phyloP scores from a whole-genome alignment of 2,329 filamentous ascomycete genomes.

The Neurospora crassa region DNA sequence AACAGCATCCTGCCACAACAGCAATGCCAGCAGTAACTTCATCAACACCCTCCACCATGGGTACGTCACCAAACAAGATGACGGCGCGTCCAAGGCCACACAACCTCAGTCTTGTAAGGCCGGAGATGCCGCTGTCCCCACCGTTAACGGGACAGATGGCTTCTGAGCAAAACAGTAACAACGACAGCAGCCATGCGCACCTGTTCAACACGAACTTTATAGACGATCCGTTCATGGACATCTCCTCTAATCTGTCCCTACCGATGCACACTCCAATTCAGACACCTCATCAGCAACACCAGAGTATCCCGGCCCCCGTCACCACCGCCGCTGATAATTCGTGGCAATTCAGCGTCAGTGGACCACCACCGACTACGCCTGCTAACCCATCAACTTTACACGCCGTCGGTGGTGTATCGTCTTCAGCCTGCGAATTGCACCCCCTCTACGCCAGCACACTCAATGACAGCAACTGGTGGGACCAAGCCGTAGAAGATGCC shows the following conservation, averaged over 20 bases:
- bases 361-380: conserved; percentile 10
- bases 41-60: conserved; percentile 11
- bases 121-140: conserved; percentile 13
- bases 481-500: conserved; percentile 9
- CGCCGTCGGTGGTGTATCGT: conserved; percentile 13
- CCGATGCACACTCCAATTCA: not conserved
- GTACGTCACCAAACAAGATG: conserved; percentile 7
- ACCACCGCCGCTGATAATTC: not conserved
- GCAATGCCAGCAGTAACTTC: not conserved
- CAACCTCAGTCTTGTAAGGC: conserved; percentile 7
- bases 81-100: conserved; percentile 5
- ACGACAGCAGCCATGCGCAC: conserved; percentile 1
- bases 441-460: conserved; percentile 6
- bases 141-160: conserved; percentile 12
- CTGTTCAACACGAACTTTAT: conserved; percentile 18
- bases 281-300: conserved; percentile 16
- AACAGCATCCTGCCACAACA: conserved; percentile 3
- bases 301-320: not conserved
- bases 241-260: not conserved
- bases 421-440: not conserved
- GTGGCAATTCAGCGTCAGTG: not conserved
- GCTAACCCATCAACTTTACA: not conserved
- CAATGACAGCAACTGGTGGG: conserved; percentile 23
- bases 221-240: conserved; percentile 22
- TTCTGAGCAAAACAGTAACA: not conserved